phyloP scores from a whole-genome alignment of 495 filamentous ascomycete genomes.

The Alectoria sarmentosa region DNA sequence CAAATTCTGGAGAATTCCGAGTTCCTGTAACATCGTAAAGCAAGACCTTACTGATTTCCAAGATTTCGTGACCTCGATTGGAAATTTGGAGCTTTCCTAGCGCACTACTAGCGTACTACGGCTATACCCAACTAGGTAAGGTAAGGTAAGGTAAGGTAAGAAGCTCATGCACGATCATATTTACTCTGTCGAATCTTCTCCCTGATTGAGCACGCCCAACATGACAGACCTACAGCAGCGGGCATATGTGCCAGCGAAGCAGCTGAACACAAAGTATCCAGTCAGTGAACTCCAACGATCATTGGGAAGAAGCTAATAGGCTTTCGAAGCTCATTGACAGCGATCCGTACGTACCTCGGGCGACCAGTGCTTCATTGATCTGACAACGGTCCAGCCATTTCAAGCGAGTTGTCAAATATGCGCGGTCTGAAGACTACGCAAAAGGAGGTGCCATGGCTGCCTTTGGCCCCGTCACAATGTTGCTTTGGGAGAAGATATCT shows the following conservation, averaged over 20 bases:
- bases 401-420: conserved; percentile 79
- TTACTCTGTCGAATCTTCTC: too few species aligned
- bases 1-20: too few species aligned
- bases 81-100: too few species aligned
- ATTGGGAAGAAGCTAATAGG: conserved; percentile 13
- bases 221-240: conserved; percentile 55
- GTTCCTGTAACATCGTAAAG: too few species aligned
- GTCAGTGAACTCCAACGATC: conserved; percentile 42
- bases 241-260: conserved; percentile 67
- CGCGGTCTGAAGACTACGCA: conserved; percentile 73
- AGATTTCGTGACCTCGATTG: too few species aligned
- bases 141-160: too few species aligned
- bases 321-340: conserved; percentile 82
- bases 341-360: conserved; percentile 70
- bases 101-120: too few species aligned
- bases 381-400: conserved; percentile 62
- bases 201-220: conserved; percentile 22
- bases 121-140: too few species aligned
- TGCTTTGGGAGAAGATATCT: conserved; percentile 70
- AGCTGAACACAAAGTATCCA: conserved; percentile 67
- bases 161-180: too few species aligned
- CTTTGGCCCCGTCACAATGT: conserved; percentile 63
- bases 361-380: conserved; percentile 18
- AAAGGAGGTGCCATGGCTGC: conserved; percentile 58
- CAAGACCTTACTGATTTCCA: too few species aligned